phyloP scores from a whole-genome alignment of 345 rosid species.

The Dovyalis caffra region DNA sequence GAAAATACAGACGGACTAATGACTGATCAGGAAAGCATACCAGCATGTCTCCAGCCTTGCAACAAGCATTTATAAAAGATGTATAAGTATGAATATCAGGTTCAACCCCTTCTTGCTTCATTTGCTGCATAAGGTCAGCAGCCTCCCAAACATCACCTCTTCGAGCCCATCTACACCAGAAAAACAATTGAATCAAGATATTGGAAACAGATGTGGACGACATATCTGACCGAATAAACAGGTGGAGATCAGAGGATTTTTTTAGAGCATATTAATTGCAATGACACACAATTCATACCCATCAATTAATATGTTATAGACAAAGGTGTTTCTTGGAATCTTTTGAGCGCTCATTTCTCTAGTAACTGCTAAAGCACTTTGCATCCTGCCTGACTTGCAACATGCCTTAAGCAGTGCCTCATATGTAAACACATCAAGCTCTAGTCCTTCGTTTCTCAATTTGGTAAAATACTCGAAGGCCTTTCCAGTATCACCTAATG shows the following conservation, averaged over 20 bases:
- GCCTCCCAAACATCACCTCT: slow-evolving; percentile 99
- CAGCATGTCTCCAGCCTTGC: slow-evolving; percentile 96
- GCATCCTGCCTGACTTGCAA: slow-evolving; percentile 98
- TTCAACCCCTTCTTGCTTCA: slow-evolving; percentile 78
- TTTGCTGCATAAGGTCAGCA: slow-evolving; percentile 90
- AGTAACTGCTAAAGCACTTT: slow-evolving; percentile 94
- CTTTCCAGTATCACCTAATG: slow-evolving; percentile 86
- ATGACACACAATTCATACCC: slow-evolving; percentile 50
- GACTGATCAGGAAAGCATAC: slow-evolving; percentile 34
- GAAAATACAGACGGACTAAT: neutral
- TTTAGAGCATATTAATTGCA: neutral
- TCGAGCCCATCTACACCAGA: slow-evolving; percentile 77
- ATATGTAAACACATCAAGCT: slow-evolving; percentile 77
- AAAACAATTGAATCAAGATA: neutral
- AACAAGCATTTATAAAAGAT: slow-evolving; percentile 88
- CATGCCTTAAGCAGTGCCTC: slow-evolving; percentile 96
- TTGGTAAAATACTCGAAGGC: slow-evolving; percentile 84
- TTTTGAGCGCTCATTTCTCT: slow-evolving; percentile 83
- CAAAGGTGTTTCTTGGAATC: slow-evolving; percentile 71
- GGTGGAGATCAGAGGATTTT: neutral
- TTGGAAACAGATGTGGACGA: neutral
- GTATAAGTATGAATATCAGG: slow-evolving; percentile 94
- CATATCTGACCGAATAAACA: neutral
- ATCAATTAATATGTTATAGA: slow-evolving; percentile 87
- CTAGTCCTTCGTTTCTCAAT: slow-evolving; percentile 77